These are phyloP conservation scores for Colletotrichum eremochloae DNA, from an alignment of 2,329 filamentous ascomycete species.

Conservation along the genomic window DNA sequence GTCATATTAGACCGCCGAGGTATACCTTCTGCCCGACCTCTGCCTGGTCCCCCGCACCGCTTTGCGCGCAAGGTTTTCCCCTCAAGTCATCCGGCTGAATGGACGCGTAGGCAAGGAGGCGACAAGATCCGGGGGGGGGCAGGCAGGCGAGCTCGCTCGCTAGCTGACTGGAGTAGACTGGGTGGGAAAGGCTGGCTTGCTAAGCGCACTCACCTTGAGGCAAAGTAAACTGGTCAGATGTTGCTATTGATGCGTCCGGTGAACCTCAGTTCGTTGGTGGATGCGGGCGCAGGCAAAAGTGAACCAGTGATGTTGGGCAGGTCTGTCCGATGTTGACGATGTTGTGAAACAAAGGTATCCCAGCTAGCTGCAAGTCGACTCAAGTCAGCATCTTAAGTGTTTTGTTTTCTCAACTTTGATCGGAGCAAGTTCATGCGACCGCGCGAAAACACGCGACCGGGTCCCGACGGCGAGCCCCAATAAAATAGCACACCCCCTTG, in stretches of 20 bases:
- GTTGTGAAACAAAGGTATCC: conserved; percentile 42
- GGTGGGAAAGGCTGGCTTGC: conserved; percentile 15
- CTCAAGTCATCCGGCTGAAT: conserved; percentile 15
- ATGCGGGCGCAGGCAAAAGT: conserved; percentile 18
- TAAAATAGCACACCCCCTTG: conserved; percentile 27
- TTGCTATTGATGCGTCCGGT: conserved; percentile 18
- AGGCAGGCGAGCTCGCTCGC: not conserved
- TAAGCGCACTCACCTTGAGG: conserved; percentile 19
- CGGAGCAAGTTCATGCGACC: conserved; percentile 41
- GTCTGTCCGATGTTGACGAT: conserved; percentile 36
- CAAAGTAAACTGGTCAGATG: conserved; percentile 8
- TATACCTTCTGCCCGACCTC: conserved; percentile 26
- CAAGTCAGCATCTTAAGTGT: conserved; percentile 43
- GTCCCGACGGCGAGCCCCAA: conserved; percentile 32
- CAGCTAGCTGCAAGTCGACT: conserved; percentile 37
- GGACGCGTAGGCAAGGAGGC: conserved; percentile 15
- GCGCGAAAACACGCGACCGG: conserved; percentile 41
- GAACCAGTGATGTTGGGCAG: conserved; percentile 35
- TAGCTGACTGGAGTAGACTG: not conserved
- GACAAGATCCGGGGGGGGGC: not conserved
- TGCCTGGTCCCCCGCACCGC: conserved; percentile 29
- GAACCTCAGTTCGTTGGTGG: conserved; percentile 19
- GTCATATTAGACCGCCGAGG: conserved; percentile 24
- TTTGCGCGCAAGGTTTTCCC: conserved; percentile 28
- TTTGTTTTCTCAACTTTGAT: conserved; percentile 42